These are phyloP conservation scores for Diatrype stigma DNA, from an alignment of 2,329 filamentous ascomycete genomes.

Conservation along the genomic window DNA sequence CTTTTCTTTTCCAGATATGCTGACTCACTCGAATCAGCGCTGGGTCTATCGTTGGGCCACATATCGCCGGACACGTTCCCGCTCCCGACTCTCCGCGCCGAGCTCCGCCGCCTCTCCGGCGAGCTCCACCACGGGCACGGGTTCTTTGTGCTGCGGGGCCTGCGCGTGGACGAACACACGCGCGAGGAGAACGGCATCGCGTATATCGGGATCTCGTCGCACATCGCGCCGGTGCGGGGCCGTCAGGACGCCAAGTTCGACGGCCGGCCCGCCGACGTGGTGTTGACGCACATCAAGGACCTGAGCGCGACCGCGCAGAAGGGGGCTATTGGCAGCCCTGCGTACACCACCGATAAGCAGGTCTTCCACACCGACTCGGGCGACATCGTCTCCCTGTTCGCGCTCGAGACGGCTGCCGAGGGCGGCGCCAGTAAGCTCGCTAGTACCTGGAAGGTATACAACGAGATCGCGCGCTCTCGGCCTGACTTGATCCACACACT, in stretches of 20 bases:
- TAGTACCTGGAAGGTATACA: conserved; percentile 58
- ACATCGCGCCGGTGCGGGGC: conserved; percentile 51
- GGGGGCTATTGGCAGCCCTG: conserved; percentile 49
- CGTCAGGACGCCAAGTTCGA: conserved; percentile 45
- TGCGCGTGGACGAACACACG: conserved; percentile 47
- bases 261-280: conserved; percentile 45
- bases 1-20: neutral
- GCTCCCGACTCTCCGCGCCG: conserved; percentile 44
- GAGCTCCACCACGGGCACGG: conserved; percentile 56
- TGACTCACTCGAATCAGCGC: conserved; percentile 18
- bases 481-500: conserved; percentile 58
- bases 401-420: conserved; percentile 45
- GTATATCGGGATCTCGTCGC: conserved; percentile 56
- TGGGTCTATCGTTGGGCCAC: conserved; percentile 34
- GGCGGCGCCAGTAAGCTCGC: conserved; percentile 57
- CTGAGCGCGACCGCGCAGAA: conserved; percentile 32
- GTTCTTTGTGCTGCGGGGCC: conserved; percentile 57
- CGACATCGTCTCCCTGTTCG: conserved; percentile 57
- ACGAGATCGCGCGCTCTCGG: conserved; percentile 53
- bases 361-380: conserved; percentile 59
- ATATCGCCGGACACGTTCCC: conserved; percentile 51
- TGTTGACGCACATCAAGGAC: conserved; percentile 61
- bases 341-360: conserved; percentile 58
- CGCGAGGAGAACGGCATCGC: conserved; percentile 56
- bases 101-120: conserved; percentile 46